Conservation (phyloP, 192 early-diverging fungal genomes). For the Coemansia sp. region DNA sequence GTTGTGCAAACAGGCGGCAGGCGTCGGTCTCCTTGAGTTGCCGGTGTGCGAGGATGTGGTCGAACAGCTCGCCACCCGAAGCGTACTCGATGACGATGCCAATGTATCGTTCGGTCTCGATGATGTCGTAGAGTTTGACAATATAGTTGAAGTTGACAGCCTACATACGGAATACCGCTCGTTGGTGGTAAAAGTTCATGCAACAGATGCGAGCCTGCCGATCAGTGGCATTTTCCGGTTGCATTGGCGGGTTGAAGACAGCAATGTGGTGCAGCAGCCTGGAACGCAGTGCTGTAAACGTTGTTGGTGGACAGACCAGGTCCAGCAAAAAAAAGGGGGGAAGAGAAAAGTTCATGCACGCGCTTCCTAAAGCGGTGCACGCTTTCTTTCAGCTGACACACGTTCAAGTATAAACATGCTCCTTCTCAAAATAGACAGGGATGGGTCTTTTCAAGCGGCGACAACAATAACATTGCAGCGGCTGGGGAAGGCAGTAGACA, state of each 20-base stretch:
- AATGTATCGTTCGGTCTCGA: conserved; percentile 95
- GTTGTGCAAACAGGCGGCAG: conserved; percentile 87
- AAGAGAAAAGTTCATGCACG: background rate
- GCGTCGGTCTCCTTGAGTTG: conserved; percentile 92
- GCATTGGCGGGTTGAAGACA: background rate
- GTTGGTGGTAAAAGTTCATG: background rate
- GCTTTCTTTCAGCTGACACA: background rate
- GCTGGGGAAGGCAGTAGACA: conserved; percentile 6
- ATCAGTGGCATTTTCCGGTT: background rate
- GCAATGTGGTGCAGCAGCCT: background rate
- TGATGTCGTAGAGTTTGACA: conserved; percentile 89
- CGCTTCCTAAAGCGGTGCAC: conserved; percentile 9
- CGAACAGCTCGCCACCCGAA: conserved; percentile 95
- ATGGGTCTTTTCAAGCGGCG: background rate
- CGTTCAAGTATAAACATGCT: background rate
- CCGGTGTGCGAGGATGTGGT: conserved; percentile 92
- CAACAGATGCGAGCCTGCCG: background rate
- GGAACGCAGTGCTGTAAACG: background rate
- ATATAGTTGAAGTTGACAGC: conserved; percentile 87
- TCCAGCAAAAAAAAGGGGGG: conserved; percentile 2
- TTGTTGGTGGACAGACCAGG: background rate
- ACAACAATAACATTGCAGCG: conserved; percentile 7
- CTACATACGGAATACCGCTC: conserved; percentile 46
- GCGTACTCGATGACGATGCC: conserved; percentile 97
- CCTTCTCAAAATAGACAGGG: conserved; percentile 5